Evolutionary conservation across 768 basidiomycete species (phyloP), one percentile per base, ranked within the genome.

Genomic region (Xanthoconium stramineum): DNA sequence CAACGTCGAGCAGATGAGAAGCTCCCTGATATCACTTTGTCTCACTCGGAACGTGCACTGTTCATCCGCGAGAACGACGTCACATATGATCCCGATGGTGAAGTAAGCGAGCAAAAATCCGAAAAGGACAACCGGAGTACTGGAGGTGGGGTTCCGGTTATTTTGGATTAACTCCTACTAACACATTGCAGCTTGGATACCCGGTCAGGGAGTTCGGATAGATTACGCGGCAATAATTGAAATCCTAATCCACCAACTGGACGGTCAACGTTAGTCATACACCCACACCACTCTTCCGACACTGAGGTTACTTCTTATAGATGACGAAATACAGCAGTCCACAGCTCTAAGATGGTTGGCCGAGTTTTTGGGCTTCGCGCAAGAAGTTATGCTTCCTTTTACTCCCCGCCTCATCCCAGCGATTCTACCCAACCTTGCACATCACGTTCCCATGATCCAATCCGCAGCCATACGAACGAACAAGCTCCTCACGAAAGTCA

Each of bases 321-420:
- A 98, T 65, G 91, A 93, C 58, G 94, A 96, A 67, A 91, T 96
- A 30, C 94, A 97, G 61, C 93, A 97, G 63, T 91, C 91, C 0
- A 95, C 91, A 0, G 91, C 94, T n/a, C 80, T 99, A 15, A 79
- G 83, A 57, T 99, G 97, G 97, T 76, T 99, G 24, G 83, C 91
- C 7, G 92, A 94, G 60, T 94, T 98, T 73, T 76, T 98, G 33
- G 80, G 76, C 47, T 93, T 98, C 63, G 88, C 86, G 2, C 86
- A 89, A 52, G 91, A 94, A 67, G 92, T 95, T 52, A 91, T 98
- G 80, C 83, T 98, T 29, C 90, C 91, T 3, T 97, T 97, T 67
- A 93, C 94, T 0, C 94, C 97, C 1, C 86, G 92, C 39, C 85
- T 99, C 44, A 88, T 99, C 43, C 88, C 91, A 10, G 91, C 92